Percentiles rank a stretch among this genome's conserved stretches.
Conservation (phyloP, 108 stramenopile species). For the Pseudonitzschia multiseries region DNA sequence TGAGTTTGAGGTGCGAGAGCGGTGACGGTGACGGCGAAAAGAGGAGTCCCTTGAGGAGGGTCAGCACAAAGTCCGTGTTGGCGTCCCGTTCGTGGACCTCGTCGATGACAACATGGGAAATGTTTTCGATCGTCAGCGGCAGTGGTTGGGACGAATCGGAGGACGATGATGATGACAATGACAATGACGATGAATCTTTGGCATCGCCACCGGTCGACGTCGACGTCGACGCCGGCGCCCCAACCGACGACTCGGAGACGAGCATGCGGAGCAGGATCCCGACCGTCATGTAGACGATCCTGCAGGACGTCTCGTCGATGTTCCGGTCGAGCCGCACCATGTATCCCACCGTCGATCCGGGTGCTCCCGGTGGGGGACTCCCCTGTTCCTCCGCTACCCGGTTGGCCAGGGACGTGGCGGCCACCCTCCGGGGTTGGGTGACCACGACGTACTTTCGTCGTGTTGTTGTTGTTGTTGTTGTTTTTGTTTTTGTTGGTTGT, state of each 20-base stretch:
- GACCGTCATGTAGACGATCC: conserved; percentile 76
- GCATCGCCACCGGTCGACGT: neutral
- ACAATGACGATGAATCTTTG: too few species aligned
- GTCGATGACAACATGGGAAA: conserved; percentile 90
- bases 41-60: conserved; percentile 94
- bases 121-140: conserved; percentile 12
- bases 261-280: conserved; percentile 86
- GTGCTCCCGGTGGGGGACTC: conserved; percentile 44
- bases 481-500: conserved; percentile 42
- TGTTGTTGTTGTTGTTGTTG: neutral
- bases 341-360: conserved; percentile 70
- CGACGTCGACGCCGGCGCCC: too few species aligned
- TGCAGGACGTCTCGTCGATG: conserved; percentile 41
- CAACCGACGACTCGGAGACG: conserved; percentile 28
- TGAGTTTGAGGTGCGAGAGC: conserved; percentile 87
- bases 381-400: conserved; percentile 81
- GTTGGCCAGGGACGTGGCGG: conserved; percentile 88
- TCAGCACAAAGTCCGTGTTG: conserved; percentile 97
- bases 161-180: too few species aligned
- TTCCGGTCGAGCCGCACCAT: conserved; percentile 57
- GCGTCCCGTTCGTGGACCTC: conserved; percentile 98
- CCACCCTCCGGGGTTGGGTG: conserved; percentile 90
- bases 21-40: conserved; percentile 62
- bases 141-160: neutral
- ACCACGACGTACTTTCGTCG: conserved; percentile 57